These are phyloP conservation scores for Paramecium primaurelia DNA, from an alignment of 73 alveolate species.

Conservation along the genomic window DNA sequence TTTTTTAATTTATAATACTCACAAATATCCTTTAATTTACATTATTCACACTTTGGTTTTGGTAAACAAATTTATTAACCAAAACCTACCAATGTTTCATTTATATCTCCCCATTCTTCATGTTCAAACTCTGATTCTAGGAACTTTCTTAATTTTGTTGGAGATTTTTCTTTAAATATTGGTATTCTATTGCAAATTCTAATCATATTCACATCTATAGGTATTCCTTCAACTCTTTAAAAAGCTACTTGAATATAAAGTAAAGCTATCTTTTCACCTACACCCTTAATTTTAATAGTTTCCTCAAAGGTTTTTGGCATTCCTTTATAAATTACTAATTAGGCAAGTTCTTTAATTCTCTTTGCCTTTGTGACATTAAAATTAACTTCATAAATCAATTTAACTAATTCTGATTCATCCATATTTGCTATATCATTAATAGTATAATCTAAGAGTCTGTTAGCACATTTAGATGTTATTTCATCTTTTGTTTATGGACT, in stretches of 20 bases:
- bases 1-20: neutral
- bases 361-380: slow-evolving; percentile 21
- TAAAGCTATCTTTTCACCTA: slow-evolving; percentile 36
- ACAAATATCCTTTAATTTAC: neutral
- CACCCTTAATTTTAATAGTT: slow-evolving; percentile 2
- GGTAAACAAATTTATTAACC: slow-evolving; percentile 34
- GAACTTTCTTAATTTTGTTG: neutral
- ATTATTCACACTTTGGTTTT: neutral
- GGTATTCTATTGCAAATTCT: slow-evolving; percentile 33
- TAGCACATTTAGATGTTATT: neutral
- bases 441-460: neutral
- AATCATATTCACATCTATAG: slow-evolving; percentile 36
- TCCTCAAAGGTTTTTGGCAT: slow-evolving; percentile 21
- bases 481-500: slow-evolving; percentile 44
- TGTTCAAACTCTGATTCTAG: neutral
- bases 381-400: slow-evolving; percentile 12
- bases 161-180: neutral
- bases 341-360: slow-evolving; percentile 2
- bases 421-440: slow-evolving; percentile 11
- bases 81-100: slow-evolving; percentile 11
- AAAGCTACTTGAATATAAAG: neutral
- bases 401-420: neutral
- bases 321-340: neutral
- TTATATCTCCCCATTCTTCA: neutral
- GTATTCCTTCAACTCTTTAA: neutral